Percentiles rank a stretch among this genome's conserved stretches.
Evolutionary conservation across 106 monocot genomes (phyloP).

Genomic region (Ottelia alismoides): DNA sequence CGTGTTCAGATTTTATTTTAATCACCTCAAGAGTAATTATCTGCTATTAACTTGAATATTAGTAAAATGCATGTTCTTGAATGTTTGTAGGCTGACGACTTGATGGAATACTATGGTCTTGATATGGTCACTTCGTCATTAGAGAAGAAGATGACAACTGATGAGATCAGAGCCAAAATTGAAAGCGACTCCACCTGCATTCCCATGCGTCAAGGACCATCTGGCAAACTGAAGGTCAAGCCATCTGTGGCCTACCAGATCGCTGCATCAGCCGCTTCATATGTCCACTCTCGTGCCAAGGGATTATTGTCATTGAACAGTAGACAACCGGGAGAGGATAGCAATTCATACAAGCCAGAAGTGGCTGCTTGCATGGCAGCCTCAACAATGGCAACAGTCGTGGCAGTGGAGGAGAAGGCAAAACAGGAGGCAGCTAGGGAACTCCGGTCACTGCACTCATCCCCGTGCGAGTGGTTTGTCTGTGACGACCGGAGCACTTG

Average conservation of each 20-base stretch:
- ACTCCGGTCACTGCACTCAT: slow-evolving; percentile 57
- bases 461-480: slow-evolving; percentile 90
- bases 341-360: slow-evolving; percentile 30
- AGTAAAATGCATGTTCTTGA: too few relatives aligned
- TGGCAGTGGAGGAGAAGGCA: slow-evolving; percentile 68
- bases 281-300: slow-evolving; percentile 48
- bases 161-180: slow-evolving; percentile 27
- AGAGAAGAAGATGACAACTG: slow-evolving; percentile 60
- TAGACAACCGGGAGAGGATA: not conserved
- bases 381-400: slow-evolving; percentile 74
- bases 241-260: slow-evolving; percentile 55
- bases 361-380: slow-evolving; percentile 57
- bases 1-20: too few relatives aligned
- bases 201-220: not conserved
- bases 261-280: slow-evolving; percentile 75
- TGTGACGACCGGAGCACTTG: slow-evolving; percentile 55
- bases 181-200: not conserved
- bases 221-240: slow-evolving; percentile 1
- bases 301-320: slow-evolving; percentile 23
- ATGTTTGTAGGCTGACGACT: slow-evolving; percentile 59
- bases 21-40: too few relatives aligned
- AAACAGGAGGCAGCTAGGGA: slow-evolving; percentile 63
- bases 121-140: slow-evolving; percentile 55
- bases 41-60: too few relatives aligned
- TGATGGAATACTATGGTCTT: slow-evolving; percentile 33